These are phyloP conservation scores for Naumovozyma castellii DNA, from an alignment of 805 yeast species.

Conservation along the genomic window DNA sequence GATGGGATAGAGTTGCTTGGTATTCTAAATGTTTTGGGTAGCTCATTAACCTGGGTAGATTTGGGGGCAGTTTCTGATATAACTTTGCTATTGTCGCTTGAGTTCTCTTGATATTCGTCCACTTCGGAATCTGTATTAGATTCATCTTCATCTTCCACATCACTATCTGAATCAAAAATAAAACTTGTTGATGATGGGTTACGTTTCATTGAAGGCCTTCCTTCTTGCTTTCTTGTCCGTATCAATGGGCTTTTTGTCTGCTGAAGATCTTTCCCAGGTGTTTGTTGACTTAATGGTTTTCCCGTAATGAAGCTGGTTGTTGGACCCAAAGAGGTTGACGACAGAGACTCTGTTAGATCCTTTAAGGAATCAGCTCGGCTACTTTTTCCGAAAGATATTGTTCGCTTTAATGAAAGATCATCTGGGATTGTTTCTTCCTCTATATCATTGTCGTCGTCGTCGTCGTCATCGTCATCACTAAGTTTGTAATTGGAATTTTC, in stretches of 20 bases:
- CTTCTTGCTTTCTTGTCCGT: neutral
- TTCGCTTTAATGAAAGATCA: slow-evolving; percentile 16
- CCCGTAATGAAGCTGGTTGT: slow-evolving; percentile 27
- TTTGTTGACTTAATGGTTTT: slow-evolving; percentile 10
- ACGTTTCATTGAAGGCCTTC: slow-evolving; percentile 6
- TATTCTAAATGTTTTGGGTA: slow-evolving; percentile 5
- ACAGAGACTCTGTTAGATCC: slow-evolving; percentile 12
- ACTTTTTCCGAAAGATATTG: slow-evolving; percentile 23
- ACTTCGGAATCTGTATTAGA: slow-evolving; percentile 1
- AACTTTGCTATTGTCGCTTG: neutral
- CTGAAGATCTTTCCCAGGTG: slow-evolving; percentile 5
- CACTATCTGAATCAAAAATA: slow-evolving; percentile 27
- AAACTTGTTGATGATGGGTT: slow-evolving; percentile 19
- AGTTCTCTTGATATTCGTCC: neutral
- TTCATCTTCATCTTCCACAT: slow-evolving; percentile 10
- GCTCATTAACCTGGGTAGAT: neutral
- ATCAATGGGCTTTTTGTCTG: slow-evolving; percentile 7
- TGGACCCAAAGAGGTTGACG: slow-evolving; percentile 6
- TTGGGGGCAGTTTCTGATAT: neutral
- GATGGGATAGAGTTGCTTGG: slow-evolving; percentile 10
- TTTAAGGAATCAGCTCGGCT: slow-evolving; percentile 17
- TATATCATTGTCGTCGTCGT: slow-evolving; percentile 8
- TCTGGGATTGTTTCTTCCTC: slow-evolving; percentile 8
- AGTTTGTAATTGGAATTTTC: slow-evolving; percentile 19
- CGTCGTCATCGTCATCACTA: slow-evolving; percentile 20